Evolutionary conservation across 768 basidiomycete species (phyloP), one percentile per base, ranked within the genome.

Genomic region (Mycena capillaripes): DNA sequence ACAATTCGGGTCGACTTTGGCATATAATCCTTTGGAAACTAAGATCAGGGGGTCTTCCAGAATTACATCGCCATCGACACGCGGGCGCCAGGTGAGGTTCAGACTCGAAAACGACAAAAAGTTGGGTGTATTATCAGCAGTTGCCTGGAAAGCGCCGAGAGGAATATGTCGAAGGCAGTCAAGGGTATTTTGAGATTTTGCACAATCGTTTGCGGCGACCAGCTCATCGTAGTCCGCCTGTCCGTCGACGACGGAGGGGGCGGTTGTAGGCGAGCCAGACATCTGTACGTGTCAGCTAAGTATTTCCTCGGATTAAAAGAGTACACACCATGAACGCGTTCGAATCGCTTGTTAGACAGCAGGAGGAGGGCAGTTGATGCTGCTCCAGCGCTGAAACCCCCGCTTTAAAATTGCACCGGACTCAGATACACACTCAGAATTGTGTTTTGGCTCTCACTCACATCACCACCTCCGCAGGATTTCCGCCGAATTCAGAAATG

Each of bases 401-500:
- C 66, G 10, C 65, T 66, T 23, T 16, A 4, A 32, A 27, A 16
- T 38, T 38, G 38, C 10, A 38, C 11, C 9, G 16, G 7, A 16
- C 9, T 38, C 9, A 38, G 38, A 4, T 2, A 38, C 11, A 38
- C 2, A 38, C 2, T 16, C 38, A 10, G 38, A 4, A 11, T 11
- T 38, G 9, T 6, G 11, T 7, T 2, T 4, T 23, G 9, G n/a
- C 8, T 34, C 5, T 32, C 0, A 70, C 60, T n/a, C 46, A 46
- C 69, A 70, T 19, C 3, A 64, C 58, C 10, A 73, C 75, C 12
- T 48, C 32, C 6, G 23, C 46, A 14, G 73, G 69, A 60, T 86
- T 83, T 1, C 85, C 84, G 7, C 84, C 83, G 65, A 85, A 86
- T 17, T 76, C 69, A 21, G 32, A 73, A 19, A 86, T 83, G 50